Base-by-base conservation (phyloP, 129 eudicot genomes). In the Chrysanthemum seticuspe region DNA sequence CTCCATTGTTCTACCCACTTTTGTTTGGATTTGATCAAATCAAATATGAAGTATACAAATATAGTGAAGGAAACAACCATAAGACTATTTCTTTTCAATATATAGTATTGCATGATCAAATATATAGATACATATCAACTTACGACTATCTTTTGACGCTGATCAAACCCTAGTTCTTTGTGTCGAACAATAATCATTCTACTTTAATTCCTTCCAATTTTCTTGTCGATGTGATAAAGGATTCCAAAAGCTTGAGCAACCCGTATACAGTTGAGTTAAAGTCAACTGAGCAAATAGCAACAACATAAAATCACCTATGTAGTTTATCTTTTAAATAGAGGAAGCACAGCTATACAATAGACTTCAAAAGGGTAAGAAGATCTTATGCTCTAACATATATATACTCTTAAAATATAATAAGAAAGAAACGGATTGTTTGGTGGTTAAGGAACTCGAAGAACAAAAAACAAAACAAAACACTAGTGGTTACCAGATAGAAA, bases 241-340 rank as follows among this genome's bases (percentile, higher is more conserved):
- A 63, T 71, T 70, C 74, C 58, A 36, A 67, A 34, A 49, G 55
- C 64, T 63, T 56, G 54, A 64, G n/a, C 78, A 81, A 49, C 29
- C 77, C 81, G 78, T 81, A 81, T 70, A 54, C 56, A 57, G 34
- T 13, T 34, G 53, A 80, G 71, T 31, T 70, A 29, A 75, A 70
- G 69, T 60, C 72, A 80, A 61, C 71, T 61, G 65, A 54, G 48
- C 62, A 16, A 18, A 14, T 36, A 65, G 3, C 27, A 50, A 56
- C 23, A 40, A 9, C 50, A 44, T 69, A 69, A 21, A 19, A 49
- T 58, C 70, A 10, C 36, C n/a, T 58, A 29, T 47, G 40, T 40
- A 51, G 12, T 21, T n/a, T 54, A 19, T 11, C 21, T 18, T 31
- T 67, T n/a, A 7, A 47, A 13, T 25, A 47, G 67, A 68, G 73